phyloP scores from a whole-genome alignment of 1,284 basidiomycete species.

The Xerocomus cyaneibrunnescens region DNA sequence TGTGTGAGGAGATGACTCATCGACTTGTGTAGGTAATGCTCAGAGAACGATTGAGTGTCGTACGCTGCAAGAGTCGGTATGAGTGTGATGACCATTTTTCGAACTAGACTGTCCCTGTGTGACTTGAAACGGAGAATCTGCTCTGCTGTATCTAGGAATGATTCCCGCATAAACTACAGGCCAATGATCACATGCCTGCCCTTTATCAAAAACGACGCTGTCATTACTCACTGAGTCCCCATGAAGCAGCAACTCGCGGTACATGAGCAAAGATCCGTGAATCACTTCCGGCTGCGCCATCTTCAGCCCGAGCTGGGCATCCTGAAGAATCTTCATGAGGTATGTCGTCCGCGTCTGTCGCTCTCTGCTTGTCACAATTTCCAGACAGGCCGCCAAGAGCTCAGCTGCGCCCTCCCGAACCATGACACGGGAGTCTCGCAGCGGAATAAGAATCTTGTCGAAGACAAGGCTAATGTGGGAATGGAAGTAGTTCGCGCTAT shows the following conservation, averaged over 20 bases:
- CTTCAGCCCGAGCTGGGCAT: conserved; percentile 86
- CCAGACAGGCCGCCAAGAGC: conserved; percentile 84
- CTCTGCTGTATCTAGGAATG: conserved; percentile 87
- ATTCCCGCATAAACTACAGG: conserved; percentile 87
- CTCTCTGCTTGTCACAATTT: conserved; percentile 77
- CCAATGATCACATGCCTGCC: conserved; percentile 2
- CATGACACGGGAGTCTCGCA: conserved; percentile 82
- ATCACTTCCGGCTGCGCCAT: conserved; percentile 83
- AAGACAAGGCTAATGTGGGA: conserved; percentile 85
- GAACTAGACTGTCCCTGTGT: conserved; percentile 84
- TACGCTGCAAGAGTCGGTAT: conserved; percentile 95
- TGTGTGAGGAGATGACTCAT: conserved; percentile 91
- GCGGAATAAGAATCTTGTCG: conserved; percentile 86
- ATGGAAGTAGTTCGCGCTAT: conserved; percentile 85
- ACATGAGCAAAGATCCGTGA: conserved; percentile 91
- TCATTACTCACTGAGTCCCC: conserved; percentile 78
- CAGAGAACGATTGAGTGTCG: conserved; percentile 88
- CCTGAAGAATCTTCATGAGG: conserved; percentile 79
- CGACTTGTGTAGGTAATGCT: conserved; percentile 85
- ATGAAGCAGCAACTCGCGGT: conserved; percentile 89
- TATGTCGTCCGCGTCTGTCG: conserved; percentile 66
- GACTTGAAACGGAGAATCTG: conserved; percentile 87
- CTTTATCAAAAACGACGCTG: neutral
- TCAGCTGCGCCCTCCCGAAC: conserved; percentile 92
- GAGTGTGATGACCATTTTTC: conserved; percentile 91